Conservation (phyloP, 148 eudicot genomes). For the Amaranthus cruentus region DNA sequence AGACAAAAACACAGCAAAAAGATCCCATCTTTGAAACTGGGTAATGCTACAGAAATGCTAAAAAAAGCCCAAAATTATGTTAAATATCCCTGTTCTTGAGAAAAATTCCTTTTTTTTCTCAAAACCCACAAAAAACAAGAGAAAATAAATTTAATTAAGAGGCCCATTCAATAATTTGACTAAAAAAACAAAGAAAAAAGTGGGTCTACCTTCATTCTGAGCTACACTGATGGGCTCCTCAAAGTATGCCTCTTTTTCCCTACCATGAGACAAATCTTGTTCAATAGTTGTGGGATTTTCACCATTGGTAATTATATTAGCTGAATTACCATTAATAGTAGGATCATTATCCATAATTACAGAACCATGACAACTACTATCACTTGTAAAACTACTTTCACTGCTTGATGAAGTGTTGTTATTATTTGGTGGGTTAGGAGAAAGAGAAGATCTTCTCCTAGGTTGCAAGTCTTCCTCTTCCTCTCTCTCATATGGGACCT, state of each 20-base stretch:
- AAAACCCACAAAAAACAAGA: not conserved
- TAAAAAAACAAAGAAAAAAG: not conserved
- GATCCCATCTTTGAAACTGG: not conserved
- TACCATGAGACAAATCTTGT: not conserved
- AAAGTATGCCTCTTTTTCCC: not conserved
- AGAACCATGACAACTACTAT: slow-evolving; percentile 13
- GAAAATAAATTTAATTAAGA: not conserved
- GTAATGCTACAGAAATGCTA: not conserved
- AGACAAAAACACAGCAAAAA: not conserved
- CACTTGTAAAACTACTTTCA: slow-evolving; percentile 11
- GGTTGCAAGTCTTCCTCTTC: slow-evolving; percentile 9
- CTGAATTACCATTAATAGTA: not conserved
- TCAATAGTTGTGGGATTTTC: slow-evolving; percentile 6
- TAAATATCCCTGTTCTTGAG: not conserved
- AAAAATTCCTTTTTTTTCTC: not conserved
- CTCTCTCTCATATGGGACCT: slow-evolving; percentile 18
- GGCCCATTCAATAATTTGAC: slow-evolving; percentile 9
- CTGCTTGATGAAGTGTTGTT: slow-evolving; percentile 3
- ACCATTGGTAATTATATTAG: not conserved
- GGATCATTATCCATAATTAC: not conserved
- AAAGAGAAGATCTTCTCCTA: not conserved
- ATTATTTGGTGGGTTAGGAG: not conserved
- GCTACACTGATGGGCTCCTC: slow-evolving; percentile 5
- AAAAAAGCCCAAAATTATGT: slow-evolving; percentile 3
- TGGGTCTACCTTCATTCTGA: slow-evolving; percentile 23